A percentile compares a stretch with the other conserved stretches of the same genome.
Evolutionary conservation across 2,329 filamentous ascomycete species (phyloP).

Genomic region (Epichloe amarillans): DNA sequence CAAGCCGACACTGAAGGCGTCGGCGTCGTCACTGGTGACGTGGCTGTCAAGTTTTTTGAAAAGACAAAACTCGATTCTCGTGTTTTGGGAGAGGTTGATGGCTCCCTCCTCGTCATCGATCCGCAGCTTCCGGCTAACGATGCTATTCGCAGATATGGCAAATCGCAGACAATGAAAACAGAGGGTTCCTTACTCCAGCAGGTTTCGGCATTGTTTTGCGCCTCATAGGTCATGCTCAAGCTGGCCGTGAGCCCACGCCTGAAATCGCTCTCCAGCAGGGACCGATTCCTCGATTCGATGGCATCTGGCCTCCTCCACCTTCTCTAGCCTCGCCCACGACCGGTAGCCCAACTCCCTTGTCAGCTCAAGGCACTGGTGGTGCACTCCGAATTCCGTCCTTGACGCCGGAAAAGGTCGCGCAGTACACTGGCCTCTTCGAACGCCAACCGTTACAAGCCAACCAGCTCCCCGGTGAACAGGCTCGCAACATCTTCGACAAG

Average conservation of each 20-base stretch:
- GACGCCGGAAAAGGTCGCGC: conserved; percentile 74
- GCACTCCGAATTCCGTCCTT: conserved; percentile 81
- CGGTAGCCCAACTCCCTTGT: conserved; percentile 29
- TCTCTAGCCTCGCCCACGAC: conserved; percentile 24
- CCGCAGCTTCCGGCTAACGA: conserved; percentile 4
- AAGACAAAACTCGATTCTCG: conserved; percentile 81
- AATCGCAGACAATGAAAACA: conserved; percentile 93
- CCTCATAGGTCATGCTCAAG: conserved; percentile 91
- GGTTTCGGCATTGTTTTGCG: conserved; percentile 89
- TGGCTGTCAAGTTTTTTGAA: conserved; percentile 95
- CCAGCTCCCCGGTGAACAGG: conserved; percentile 69
- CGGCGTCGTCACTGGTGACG: conserved; percentile 88
- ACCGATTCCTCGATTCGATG: conserved; percentile 87
- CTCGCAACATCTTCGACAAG: conserved; percentile 91
- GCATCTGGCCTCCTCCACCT: conserved; percentile 31
- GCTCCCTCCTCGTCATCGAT: background rate
- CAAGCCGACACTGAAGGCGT: conserved; percentile 85
- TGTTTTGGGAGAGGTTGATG: conserved; percentile 69
- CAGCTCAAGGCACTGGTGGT: conserved; percentile 47
- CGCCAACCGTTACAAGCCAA: conserved; percentile 64
- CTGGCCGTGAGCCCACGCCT: conserved; percentile 63
- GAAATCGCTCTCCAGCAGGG: conserved; percentile 76
- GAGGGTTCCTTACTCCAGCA: conserved; percentile 79
- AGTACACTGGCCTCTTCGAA: conserved; percentile 85
- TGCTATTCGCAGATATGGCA: conserved; percentile 71